Percentiles rank a stretch among this genome's conserved stretches.
Conservation (phyloP, 1,284 basidiomycete species). For the Rugosomyces carneus region DNA sequence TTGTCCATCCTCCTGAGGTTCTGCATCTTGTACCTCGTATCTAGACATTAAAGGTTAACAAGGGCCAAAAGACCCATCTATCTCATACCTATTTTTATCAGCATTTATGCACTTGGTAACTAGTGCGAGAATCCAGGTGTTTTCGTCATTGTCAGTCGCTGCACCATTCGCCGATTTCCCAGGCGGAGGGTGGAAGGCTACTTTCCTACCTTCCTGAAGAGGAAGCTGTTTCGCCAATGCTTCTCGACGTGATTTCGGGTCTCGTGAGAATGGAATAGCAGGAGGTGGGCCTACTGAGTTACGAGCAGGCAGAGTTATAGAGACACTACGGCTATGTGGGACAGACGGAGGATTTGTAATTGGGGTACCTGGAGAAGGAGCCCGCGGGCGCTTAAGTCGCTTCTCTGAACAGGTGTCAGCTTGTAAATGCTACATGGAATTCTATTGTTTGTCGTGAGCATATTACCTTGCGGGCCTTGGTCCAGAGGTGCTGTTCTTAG, state of each 20-base stretch:
- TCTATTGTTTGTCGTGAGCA: neutral
- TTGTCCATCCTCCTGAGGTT: slow-evolving; percentile 70
- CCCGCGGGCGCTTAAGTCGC: slow-evolving; percentile 67
- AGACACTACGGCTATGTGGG: slow-evolving; percentile 38
- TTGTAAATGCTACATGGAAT: neutral
- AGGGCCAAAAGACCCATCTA: neutral
- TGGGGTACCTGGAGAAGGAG: slow-evolving; percentile 55
- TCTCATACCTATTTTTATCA: slow-evolving; percentile 54
- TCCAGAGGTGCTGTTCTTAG: slow-evolving; percentile 62
- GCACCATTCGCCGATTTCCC: slow-evolving; percentile 40
- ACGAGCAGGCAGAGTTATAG: slow-evolving; percentile 50
- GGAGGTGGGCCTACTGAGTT: slow-evolving; percentile 52
- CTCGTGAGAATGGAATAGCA: slow-evolving; percentile 52
- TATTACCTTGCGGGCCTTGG: slow-evolving; percentile 46
- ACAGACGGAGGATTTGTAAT: slow-evolving; percentile 29
- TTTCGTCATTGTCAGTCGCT: slow-evolving; percentile 53
- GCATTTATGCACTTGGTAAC: slow-evolving; percentile 63
- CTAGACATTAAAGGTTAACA: slow-evolving; percentile 27
- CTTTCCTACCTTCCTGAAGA: slow-evolving; percentile 64
- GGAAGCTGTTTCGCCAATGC: slow-evolving; percentile 56
- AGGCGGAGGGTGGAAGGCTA: slow-evolving; percentile 69
- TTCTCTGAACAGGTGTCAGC: slow-evolving; percentile 46
- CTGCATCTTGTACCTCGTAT: slow-evolving; percentile 78
- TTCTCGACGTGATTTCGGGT: slow-evolving; percentile 59
- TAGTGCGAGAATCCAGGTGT: slow-evolving; percentile 75